Evolutionary conservation across 352 stramenopile species (phyloP).

Genomic region (Globisporangium paroecandrum): DNA sequence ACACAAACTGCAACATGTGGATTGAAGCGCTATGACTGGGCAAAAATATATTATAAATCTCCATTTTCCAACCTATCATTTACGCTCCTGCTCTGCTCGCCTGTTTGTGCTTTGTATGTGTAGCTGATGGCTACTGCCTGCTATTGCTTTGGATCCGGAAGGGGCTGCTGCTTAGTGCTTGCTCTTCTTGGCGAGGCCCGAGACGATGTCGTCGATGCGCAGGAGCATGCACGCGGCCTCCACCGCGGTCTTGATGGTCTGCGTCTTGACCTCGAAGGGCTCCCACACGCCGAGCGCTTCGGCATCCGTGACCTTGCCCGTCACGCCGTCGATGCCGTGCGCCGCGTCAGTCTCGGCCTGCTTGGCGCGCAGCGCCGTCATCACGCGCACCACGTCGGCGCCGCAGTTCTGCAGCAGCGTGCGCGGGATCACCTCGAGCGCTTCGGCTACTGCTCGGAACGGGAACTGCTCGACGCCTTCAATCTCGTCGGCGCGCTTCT

Average conservation of each 20-base stretch:
- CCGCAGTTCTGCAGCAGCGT: conserved; percentile 99
- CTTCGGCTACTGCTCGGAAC: conserved; percentile 96
- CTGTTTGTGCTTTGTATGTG: not conserved
- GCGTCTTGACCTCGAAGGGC: conserved; percentile 99
- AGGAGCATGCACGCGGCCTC: conserved; percentile 97
- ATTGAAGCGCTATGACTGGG: conserved; percentile 21
- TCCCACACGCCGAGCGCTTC: conserved; percentile 98
- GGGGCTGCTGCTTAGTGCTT: conserved; percentile 53
- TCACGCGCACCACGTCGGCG: conserved; percentile 96
- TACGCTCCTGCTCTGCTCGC: not conserved
- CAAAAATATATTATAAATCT: conserved; percentile 73
- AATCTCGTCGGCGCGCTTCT: conserved; percentile 87
- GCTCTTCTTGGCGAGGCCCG: conserved; percentile 94
- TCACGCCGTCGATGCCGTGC: conserved; percentile 81
- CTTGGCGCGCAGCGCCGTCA: conserved; percentile 96
- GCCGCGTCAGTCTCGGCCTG: conserved; percentile 80
- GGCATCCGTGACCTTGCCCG: conserved; percentile 92
- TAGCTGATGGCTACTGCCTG: conserved; percentile 5
- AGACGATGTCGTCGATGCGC: conserved; percentile 99
- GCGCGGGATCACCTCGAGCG: conserved; percentile 98
- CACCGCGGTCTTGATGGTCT: conserved; percentile 99
- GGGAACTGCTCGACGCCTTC: conserved; percentile 97
- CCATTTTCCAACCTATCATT: conserved; percentile 22
- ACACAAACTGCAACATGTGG: conserved; percentile 2
- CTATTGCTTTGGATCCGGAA: conserved; percentile 8